Base-by-base conservation (phyloP, 495 filamentous ascomycete genomes). In the Annulohypoxylon moriforme region DNA sequence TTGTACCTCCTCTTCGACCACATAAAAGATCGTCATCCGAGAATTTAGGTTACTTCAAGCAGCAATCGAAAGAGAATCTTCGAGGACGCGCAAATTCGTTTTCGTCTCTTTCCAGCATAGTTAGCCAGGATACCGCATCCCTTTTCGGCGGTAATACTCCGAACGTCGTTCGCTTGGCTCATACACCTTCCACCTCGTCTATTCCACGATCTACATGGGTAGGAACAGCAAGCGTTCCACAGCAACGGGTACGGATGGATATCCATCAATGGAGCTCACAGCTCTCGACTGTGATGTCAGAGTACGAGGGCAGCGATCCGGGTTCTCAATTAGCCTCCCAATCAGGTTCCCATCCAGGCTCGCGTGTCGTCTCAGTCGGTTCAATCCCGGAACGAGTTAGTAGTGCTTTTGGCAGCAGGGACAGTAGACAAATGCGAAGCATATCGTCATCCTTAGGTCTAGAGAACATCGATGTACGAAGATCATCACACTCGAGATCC, bases 251-350 rank as follows among this genome's bases (percentile, higher is more conserved):
- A 68, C 65, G 68, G 65, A 74, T 76, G 71, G 75, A 81, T 69
- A 69, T 82, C 49, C 84, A 88, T 59, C 87, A 87, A 81, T 92
- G 90, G 87, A 92, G 90, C 77, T 89, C 90, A 72, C 89, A 92
- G 76, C 84, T 94, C 11, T 93, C 92, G 18, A 90, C 90, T 16
- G 90, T 93, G 29, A 85, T 87, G 57, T 93, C 92, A 20, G 88
- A 90, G 63, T 88, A 88, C 80, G 85, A 86, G 49, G 80, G 80
- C 55, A 85, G 84, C 68, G 75, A 78, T 10, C 73, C 62, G 6
- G 73, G 75, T 27, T 55, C 50, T 4, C 40, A 44, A 44, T 20
- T 44, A 18, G 40, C 40, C 8, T 44, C 40, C 7, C 40, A 18
- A 18, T 72, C 64, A 7, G 73, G 75, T 27, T 55, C 50, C 6